Base-by-base conservation (phyloP, 2,329 filamentous ascomycete species). In the Hirsutella minnesotensis region DNA sequence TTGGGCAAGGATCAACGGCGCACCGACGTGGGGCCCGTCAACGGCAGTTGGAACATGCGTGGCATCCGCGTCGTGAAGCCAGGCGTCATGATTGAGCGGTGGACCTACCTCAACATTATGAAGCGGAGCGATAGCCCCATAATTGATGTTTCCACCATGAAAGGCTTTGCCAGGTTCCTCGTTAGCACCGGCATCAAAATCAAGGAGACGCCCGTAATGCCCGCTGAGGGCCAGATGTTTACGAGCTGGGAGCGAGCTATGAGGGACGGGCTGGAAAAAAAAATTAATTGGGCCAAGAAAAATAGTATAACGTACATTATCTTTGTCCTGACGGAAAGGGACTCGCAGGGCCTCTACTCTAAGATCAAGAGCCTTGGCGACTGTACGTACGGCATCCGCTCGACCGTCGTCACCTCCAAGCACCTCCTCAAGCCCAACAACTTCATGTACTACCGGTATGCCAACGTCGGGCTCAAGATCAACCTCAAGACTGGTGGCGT, bases 401-500 rank as follows among this genome's bases (percentile, higher is more conserved):
- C 83, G 1, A 74, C 85, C 46, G 86, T 81, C 49, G 69, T 83
- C 5, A 67, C 70, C 3, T 52, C 29, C 31, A 45, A 49, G 1
- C 70, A 69, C 40, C 49, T 73, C 13, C 49, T 38, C 27, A 56
- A 57, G 12, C 51, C 47, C 2, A 39, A 24, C 10, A 56, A 54
- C 40, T 46, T 50, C 2, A 63, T 77, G 40, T 83, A 82, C 52
- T 77, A 73, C 44, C n/a, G n/a, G n/a, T n/a, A n/a, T n/a, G 79
- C 78, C 42, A 88, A 88, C 44, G 70, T 86, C 3, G 78, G 70
- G 0, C 65, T 95, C 44, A 95, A 87, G 62, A 72, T 90, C 60
- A 95, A 95, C 53, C 66, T 90, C 38, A 94, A 92, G 60, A 68
- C 79, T 22, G 84, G 83, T 1, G 85, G 86, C 1, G 61, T 72